Conservation (phyloP, 1,139 yeast species). For the Suhomyces bokatorum region DNA sequence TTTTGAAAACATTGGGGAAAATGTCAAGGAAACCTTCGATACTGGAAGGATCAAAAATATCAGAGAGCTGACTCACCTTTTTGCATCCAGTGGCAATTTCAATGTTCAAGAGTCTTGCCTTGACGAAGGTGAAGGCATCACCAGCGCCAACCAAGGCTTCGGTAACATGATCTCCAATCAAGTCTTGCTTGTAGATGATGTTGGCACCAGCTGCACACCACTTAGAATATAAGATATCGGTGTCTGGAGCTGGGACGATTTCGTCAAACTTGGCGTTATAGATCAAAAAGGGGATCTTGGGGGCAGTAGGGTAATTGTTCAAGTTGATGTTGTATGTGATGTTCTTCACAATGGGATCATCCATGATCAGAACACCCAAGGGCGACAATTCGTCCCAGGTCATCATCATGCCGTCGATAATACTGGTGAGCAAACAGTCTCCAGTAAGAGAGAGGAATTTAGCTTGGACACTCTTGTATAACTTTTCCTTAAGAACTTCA, state of each 20-base stretch:
- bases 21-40: constrained; percentile 2
- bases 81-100: neutral
- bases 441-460: neutral
- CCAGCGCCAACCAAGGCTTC: constrained; percentile 19
- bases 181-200: constrained; percentile 19
- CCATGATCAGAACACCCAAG: neutral
- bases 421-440: constrained; percentile 2
- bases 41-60: neutral
- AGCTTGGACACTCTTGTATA: neutral
- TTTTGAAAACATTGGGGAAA: neutral
- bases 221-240: constrained; percentile 15
- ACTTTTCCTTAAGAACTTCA: constrained; percentile 3
- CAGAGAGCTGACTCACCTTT: constrained; percentile 1
- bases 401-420: neutral
- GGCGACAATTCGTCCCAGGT: constrained; percentile 1
- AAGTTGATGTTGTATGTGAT: constrained; percentile 3
- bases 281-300: constrained; percentile 35
- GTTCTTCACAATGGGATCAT: constrained; percentile 1
- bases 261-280: constrained; percentile 35
- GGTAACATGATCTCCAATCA: constrained; percentile 19
- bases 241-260: constrained; percentile 19
- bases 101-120: constrained; percentile 7
- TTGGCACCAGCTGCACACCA: constrained; percentile 20
- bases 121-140: constrained; percentile 19
- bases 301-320: constrained; percentile 14